Evolutionary conservation across 1,284 basidiomycete species (phyloP).

Genomic region (Ganoderma lucidum): DNA sequence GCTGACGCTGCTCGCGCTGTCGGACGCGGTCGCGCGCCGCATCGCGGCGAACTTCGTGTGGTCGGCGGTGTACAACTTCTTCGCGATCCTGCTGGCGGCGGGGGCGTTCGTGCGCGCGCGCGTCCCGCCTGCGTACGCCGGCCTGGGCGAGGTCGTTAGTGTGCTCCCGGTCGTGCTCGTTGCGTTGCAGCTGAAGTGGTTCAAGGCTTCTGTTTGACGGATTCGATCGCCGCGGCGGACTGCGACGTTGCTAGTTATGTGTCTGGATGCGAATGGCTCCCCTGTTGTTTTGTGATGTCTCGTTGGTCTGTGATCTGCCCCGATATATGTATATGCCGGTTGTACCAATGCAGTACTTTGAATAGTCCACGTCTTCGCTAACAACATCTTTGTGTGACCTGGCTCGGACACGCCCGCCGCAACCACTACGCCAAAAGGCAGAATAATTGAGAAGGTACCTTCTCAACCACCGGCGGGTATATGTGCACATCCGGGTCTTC

Average conservation of each 20-base stretch:
- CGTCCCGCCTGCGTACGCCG: constrained; percentile 51
- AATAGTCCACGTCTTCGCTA: too few relatives aligned
- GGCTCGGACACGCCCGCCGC: too few relatives aligned
- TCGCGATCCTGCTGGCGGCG: constrained; percentile 57
- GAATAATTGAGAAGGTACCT: too few relatives aligned
- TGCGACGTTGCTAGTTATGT: neutral
- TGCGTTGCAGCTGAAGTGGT: constrained; percentile 45
- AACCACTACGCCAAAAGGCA: too few relatives aligned
- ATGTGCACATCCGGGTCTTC: too few relatives aligned
- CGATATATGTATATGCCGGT: too few relatives aligned
- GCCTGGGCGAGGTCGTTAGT: constrained; percentile 52
- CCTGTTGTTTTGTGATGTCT: neutral
- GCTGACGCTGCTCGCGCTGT: constrained; percentile 51
- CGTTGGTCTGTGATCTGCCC: neutral
- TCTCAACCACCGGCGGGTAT: too few relatives aligned
- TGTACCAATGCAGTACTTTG: too few relatives aligned
- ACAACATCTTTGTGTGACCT: neutral
- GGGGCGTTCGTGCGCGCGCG: constrained; percentile 54
- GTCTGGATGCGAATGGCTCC: neutral
- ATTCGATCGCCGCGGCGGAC: neutral
- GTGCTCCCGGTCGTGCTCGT: constrained; percentile 50
- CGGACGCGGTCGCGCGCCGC: constrained; percentile 49
- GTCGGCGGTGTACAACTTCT: constrained; percentile 54
- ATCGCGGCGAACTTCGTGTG: constrained; percentile 55
- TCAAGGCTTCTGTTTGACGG: constrained; percentile 26